A percentile compares a stretch with the other conserved stretches of the same genome.
phyloP scores from a whole-genome alignment of 352 stramenopile genomes.

The Globisporangium megalacanthum region DNA sequence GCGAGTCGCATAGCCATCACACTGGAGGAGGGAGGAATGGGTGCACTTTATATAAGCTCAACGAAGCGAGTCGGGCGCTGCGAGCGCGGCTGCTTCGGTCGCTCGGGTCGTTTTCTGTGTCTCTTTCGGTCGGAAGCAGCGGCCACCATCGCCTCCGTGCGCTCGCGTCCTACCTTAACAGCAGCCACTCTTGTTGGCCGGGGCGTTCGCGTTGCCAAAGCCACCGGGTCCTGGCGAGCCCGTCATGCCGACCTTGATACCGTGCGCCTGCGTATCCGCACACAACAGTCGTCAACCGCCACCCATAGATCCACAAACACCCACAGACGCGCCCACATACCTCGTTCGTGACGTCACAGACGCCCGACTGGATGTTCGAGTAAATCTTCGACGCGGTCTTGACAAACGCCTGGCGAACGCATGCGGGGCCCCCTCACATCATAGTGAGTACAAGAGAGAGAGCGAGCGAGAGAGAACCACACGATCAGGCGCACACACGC shows the following conservation, averaged over 20 bases:
- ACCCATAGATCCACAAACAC: not conserved
- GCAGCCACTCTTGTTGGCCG: conserved; percentile 62
- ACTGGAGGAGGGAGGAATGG: not conserved
- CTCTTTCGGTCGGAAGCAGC: not conserved
- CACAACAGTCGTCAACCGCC: not conserved
- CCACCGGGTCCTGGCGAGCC: conserved; percentile 67
- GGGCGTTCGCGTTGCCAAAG: conserved; percentile 73
- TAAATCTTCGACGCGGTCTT: conserved; percentile 96
- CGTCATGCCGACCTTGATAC: conserved; percentile 88
- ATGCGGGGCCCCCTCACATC: not conserved
- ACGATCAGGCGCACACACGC: conserved; percentile 1
- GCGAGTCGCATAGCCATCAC: not conserved
- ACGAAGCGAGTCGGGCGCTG: not conserved
- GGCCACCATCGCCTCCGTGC: not conserved
- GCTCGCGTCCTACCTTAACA: conserved; percentile 41
- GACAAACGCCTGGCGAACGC: conserved; percentile 84
- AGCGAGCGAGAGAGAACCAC: not conserved
- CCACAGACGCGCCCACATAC: conserved; percentile 17
- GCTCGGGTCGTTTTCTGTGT: not conserved
- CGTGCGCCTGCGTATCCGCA: conserved; percentile 49
- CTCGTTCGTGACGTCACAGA: conserved; percentile 95
- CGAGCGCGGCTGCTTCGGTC: not conserved
- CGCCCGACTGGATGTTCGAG: conserved; percentile 92
- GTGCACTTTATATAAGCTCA: conserved; percentile 5
- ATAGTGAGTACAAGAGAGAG: not conserved